phyloP scores from a whole-genome alignment of 139 green algal genomes.

The Chlamydomonas eustigma region DNA sequence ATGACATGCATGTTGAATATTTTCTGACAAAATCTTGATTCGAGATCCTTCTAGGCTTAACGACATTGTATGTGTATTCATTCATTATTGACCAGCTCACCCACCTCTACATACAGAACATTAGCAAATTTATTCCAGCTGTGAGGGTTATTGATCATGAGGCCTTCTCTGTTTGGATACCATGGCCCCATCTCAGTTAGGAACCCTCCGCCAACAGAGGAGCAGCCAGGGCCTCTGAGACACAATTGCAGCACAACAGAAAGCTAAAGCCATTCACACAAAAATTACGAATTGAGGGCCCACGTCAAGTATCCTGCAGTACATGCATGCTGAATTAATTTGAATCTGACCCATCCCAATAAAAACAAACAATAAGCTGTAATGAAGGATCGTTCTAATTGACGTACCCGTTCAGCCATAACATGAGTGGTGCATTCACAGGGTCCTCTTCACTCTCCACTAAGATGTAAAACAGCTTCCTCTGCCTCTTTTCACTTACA shows the following conservation, averaged over 20 bases:
- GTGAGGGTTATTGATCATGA: conserved; percentile 55
- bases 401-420: conserved; percentile 82
- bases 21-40: too few species aligned
- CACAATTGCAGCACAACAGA: neutral
- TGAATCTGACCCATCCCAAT: too few species aligned
- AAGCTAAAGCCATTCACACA: neutral
- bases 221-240: conserved; percentile 74
- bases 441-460: conserved; percentile 34
- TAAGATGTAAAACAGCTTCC: conserved; percentile 69
- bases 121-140: conserved; percentile 66
- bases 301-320: too few species aligned
- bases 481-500: conserved; percentile 58
- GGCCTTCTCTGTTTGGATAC: conserved; percentile 44
- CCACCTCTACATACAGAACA: conserved; percentile 70
- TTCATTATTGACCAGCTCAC: too few species aligned
- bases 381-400: too few species aligned
- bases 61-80: too few species aligned
- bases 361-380: too few species aligned
- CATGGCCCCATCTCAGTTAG: conserved; percentile 77
- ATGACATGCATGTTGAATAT: too few species aligned
- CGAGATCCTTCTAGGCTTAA: too few species aligned
- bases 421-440: conserved; percentile 37
- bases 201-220: conserved; percentile 70
- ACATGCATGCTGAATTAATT: too few species aligned
- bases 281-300: too few species aligned